Base-by-base conservation (phyloP, 345 rosid genomes). In the Ceriops zippeliana region DNA sequence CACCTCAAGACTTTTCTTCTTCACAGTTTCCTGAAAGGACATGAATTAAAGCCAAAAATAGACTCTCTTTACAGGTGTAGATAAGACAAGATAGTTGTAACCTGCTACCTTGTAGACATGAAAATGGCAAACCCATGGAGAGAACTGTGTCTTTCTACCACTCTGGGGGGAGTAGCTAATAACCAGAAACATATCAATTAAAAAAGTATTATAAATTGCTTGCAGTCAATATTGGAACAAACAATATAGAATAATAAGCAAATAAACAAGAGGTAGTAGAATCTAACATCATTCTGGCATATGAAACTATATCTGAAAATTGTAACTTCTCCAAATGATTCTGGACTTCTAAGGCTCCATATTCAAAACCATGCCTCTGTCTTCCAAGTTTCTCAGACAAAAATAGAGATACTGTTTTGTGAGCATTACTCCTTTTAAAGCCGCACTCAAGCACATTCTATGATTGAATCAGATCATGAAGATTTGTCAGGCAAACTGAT, bases 371-470 rank as follows among this genome's bases (percentile, higher is more conserved):
- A 52, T 91, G 87, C 78, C 91, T 86, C 21, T 61, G 76, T 75
- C 83, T 88, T 32, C 84, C 87, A 66, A 91, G 96, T 62, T 81
- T 75, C 75, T 85, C 83, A 21, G 99, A 90, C 68, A 95, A 76
- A 75, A 79, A 95, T 65, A 95, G 72, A 20, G 93, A 79, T 85
- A 88, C 71, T 1, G 88, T 86, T 73, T 81, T 91, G 66, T 82
- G 79, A 22, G 79, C 67, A 27, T 65, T 82, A 75, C 83, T 83
- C 83, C 78, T 88, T 75, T 80, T 88, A 0, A 88, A 81, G 61
- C 98, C 97, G 61, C 96, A 95, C 77, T 95, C 99, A 65, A 95
- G 81, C 6, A 90, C 84, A 73, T 84, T 89, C 99, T 93, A 82
- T 51, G 62, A 73, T 75, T 81, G 54, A 52, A 69, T 19, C 69